phyloP scores from a whole-genome alignment of 176 grass and related monocot genomes.

The Echinochloa phyllopogon region DNA sequence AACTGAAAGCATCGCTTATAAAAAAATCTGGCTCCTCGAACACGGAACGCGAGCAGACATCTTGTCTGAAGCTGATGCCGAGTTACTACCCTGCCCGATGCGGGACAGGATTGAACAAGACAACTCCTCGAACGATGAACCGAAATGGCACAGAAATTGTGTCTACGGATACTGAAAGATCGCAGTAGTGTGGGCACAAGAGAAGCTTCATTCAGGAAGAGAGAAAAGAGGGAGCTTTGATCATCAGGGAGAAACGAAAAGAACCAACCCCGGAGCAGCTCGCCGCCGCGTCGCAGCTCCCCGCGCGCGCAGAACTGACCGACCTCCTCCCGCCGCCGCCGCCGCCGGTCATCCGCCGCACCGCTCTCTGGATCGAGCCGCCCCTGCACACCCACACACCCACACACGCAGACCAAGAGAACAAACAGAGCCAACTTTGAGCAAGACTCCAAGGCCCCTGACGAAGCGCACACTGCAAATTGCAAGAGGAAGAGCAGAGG shows the following conservation, averaged over 20 bases:
- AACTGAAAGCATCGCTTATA: no score
- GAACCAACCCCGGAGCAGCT: constrained; percentile 67
- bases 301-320: not conserved
- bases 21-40: constrained; percentile 48
- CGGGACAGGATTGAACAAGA: constrained; percentile 12
- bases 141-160: not conserved
- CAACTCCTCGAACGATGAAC: not conserved
- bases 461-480: not conserved
- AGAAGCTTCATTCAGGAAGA: constrained; percentile 16
- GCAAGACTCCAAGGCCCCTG: not conserved
- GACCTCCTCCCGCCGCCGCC: constrained; percentile 41
- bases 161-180: not conserved
- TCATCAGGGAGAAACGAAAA: not conserved
- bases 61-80: constrained; percentile 34
- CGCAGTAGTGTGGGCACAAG: not conserved
- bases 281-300: constrained; percentile 36
- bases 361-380: constrained; percentile 71
- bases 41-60: constrained; percentile 30
- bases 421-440: constrained; percentile 20
- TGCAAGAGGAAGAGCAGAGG: not conserved
- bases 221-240: not conserved
- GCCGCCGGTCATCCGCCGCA: constrained; percentile 60
- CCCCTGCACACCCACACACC: constrained; percentile 62
- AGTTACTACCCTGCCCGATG: not conserved
- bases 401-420: not conserved